Conservation (phyloP, 2,329 filamentous ascomycete species). For the Colletotrichum sp. region DNA sequence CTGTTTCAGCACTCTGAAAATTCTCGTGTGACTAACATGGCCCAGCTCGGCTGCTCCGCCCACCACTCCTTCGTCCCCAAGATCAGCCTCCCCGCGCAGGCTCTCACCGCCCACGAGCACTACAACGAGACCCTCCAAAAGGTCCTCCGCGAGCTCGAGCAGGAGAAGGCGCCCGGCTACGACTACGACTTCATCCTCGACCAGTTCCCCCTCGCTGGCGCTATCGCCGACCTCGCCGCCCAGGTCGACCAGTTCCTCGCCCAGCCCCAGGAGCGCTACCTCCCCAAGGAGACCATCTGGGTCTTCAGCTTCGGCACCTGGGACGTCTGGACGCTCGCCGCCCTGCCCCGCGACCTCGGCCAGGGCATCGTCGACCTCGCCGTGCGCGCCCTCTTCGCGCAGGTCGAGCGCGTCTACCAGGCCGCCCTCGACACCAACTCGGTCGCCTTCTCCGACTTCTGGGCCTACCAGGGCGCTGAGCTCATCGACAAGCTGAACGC, state of each 20-base stretch:
- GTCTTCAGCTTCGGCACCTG: constrained; percentile 59
- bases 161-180: constrained; percentile 36
- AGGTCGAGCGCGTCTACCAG: constrained; percentile 52
- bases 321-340: constrained; percentile 58
- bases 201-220: constrained; percentile 44
- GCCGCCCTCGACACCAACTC: constrained; percentile 45
- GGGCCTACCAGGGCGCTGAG: constrained; percentile 29
- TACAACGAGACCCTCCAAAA: constrained; percentile 53
- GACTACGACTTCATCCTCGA: constrained; percentile 49
- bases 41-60: constrained; percentile 49
- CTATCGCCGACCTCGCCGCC: constrained; percentile 44
- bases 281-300: constrained; percentile 55
- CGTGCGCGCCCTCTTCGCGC: constrained; percentile 44
- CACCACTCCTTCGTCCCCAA: constrained; percentile 51
- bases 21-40: not conserved
- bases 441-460: constrained; percentile 50
- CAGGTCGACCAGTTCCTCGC: constrained; percentile 53
- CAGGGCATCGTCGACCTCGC: constrained; percentile 40
- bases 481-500: constrained; percentile 23
- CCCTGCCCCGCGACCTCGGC: constrained; percentile 45
- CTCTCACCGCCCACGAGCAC: constrained; percentile 56
- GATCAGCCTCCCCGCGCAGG: constrained; percentile 48
- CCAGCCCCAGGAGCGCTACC: constrained; percentile 32
- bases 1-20: not conserved
- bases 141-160: constrained; percentile 31